A percentile compares a stretch with the other conserved stretches of the same genome.
Evolutionary conservation across 2,329 filamentous ascomycete species (phyloP).

Genomic region (Arachnomyces sp.): DNA sequence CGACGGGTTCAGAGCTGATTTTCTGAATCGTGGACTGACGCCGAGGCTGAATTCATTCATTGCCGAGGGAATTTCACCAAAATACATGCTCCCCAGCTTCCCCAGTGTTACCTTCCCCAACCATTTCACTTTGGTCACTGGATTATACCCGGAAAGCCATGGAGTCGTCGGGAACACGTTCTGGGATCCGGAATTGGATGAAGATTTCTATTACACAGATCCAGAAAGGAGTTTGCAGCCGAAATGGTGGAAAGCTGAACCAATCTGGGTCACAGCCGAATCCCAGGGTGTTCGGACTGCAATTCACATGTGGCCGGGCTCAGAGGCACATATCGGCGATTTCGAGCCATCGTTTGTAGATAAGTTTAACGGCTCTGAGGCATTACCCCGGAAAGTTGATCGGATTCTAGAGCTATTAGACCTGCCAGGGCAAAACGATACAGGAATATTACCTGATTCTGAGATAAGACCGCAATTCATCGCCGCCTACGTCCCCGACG

Average conservation of each 20-base stretch:
- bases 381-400: constrained; percentile 65
- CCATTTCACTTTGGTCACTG: constrained; percentile 88
- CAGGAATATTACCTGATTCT: constrained; percentile 29
- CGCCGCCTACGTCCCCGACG: constrained; percentile 87
- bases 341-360: constrained; percentile 74
- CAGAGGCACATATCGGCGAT: constrained; percentile 74
- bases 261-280: constrained; percentile 90
- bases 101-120: constrained; percentile 96
- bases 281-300: constrained; percentile 68
- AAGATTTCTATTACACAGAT: constrained; percentile 84
- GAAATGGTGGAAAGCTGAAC: constrained; percentile 94
- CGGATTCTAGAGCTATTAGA: constrained; percentile 79
- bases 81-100: constrained; percentile 90
- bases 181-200: constrained; percentile 70
- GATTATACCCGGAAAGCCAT: constrained; percentile 85
- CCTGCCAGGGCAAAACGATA: constrained; percentile 61
- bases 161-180: constrained; percentile 92
- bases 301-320: constrained; percentile 98
- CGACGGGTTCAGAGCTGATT: constrained; percentile 93
- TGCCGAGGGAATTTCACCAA: constrained; percentile 75
- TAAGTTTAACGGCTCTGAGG: constrained; percentile 72
- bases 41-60: constrained; percentile 74
- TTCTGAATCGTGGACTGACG: constrained; percentile 74
- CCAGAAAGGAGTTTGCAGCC: constrained; percentile 66
- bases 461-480: constrained; percentile 77